Evolutionary conservation across 1,284 basidiomycete genomes (phyloP).

Genomic region (Phenoliferia sp.): DNA sequence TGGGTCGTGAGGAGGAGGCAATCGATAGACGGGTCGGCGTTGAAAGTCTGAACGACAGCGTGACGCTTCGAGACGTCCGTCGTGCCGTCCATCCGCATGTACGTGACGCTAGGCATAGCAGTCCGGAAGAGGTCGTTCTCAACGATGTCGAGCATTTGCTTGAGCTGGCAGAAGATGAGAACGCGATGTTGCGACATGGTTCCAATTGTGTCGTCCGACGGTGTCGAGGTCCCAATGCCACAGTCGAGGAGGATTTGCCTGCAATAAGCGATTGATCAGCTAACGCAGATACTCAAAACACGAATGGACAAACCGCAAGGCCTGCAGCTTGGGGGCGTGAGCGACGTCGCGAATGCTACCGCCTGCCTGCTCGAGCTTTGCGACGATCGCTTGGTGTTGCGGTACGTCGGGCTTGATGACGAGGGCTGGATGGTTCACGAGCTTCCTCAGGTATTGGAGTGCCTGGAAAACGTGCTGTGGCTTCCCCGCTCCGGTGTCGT

Average conservation of each 20-base stretch:
- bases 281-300: slow-evolving; percentile 4
- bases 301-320: slow-evolving; percentile 61
- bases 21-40: slow-evolving; percentile 94
- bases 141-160: slow-evolving; percentile 98
- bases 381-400: slow-evolving; percentile 57
- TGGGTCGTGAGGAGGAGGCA: slow-evolving; percentile 92
- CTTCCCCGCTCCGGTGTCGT: slow-evolving; percentile 44
- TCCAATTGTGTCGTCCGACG: slow-evolving; percentile 51
- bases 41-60: slow-evolving; percentile 96
- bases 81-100: slow-evolving; percentile 93
- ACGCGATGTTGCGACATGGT: slow-evolving; percentile 75
- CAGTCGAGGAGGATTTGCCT: slow-evolving; percentile 93
- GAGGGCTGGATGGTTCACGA: slow-evolving; percentile 94
- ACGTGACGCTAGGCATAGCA: slow-evolving; percentile 91
- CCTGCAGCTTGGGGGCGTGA: slow-evolving; percentile 90
- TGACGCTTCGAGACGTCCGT: slow-evolving; percentile 88
- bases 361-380: slow-evolving; percentile 43
- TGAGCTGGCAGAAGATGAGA: slow-evolving; percentile 98
- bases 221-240: slow-evolving; percentile 68
- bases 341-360: slow-evolving; percentile 65
- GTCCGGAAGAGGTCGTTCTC: slow-evolving; percentile 86
- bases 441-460: slow-evolving; percentile 91
- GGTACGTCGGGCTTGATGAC: slow-evolving; percentile 68
- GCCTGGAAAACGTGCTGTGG: slow-evolving; percentile 93
- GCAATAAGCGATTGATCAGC: slow-evolving; percentile 6